A percentile compares a stretch with the other conserved stretches of the same genome.
Conservation (phyloP, 179 eudicot genomes). For the Beta macrorhiza region DNA sequence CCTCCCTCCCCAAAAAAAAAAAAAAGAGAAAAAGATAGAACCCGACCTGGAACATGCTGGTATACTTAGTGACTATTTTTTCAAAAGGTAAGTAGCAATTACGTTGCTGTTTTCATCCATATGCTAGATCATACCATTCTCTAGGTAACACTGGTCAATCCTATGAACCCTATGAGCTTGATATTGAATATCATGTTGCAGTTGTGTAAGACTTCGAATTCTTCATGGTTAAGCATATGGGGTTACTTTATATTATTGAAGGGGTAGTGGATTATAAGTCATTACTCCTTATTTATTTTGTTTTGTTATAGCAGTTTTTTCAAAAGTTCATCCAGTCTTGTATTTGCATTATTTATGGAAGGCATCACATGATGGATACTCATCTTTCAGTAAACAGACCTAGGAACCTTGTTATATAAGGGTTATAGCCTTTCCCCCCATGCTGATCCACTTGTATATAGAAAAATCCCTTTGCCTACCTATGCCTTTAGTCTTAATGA, state of each 20-base stretch:
- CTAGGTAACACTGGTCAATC: not conserved
- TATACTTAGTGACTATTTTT: no score
- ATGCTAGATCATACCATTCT: not conserved
- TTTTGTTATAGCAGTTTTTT: slow-evolving; percentile 5
- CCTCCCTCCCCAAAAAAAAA: not conserved
- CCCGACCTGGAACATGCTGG: not conserved
- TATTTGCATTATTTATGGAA: slow-evolving; percentile 19
- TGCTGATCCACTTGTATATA: slow-evolving; percentile 7
- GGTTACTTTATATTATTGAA: not conserved
- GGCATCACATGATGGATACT: slow-evolving; percentile 25
- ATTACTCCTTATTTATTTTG: not conserved
- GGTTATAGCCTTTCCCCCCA: slow-evolving; percentile 5
- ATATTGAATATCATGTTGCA: not conserved
- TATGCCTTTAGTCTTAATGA: slow-evolving; percentile 15
- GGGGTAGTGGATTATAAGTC: not conserved
- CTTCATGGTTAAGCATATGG: slow-evolving; percentile 11
- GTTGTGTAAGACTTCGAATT: not conserved
- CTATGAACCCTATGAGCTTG: not conserved
- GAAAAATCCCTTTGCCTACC: slow-evolving; percentile 10
- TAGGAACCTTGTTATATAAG: slow-evolving; percentile 3
- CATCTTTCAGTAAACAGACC: not conserved
- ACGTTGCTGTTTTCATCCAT: not conserved
- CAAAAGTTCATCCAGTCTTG: not conserved
- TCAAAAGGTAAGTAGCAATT: not conserved
- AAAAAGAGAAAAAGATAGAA: no score